phyloP scores from a whole-genome alignment of 106 monocot genomes.

The Gastrodia elata region DNA sequence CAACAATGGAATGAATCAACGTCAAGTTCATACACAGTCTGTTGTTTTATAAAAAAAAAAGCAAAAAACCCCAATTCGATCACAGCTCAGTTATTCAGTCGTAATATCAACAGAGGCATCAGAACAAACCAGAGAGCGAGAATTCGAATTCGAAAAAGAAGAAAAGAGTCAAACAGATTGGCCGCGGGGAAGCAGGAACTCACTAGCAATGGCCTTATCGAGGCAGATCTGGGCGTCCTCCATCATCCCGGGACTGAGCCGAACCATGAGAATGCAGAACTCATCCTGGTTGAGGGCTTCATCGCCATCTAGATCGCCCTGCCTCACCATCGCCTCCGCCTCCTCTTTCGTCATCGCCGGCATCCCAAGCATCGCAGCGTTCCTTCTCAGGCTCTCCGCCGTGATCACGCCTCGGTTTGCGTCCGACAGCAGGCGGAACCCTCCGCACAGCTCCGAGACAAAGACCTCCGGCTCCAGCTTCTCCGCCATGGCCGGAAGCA shows the following conservation, averaged over 20 bases:
- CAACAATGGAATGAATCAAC: too few species aligned
- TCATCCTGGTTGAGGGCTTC: slow-evolving; percentile 59
- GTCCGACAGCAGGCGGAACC: slow-evolving; percentile 66
- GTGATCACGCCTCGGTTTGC: slow-evolving; percentile 44
- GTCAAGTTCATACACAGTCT: too few species aligned
- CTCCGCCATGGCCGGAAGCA: slow-evolving; percentile 56
- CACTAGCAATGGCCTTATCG: slow-evolving; percentile 36
- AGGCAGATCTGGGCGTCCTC: slow-evolving; percentile 49
- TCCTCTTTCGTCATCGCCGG: slow-evolving; percentile 51
- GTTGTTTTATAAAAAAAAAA: too few species aligned
- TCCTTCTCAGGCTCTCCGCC: slow-evolving; percentile 47
- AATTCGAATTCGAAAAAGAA: background rate
- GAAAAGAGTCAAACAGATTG: background rate
- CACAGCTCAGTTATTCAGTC: background rate
- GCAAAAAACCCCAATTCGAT: too few species aligned
- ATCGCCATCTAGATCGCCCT: slow-evolving; percentile 78
- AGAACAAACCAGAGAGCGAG: background rate
- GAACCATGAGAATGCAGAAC: slow-evolving; percentile 83
- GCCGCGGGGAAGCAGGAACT: slow-evolving; percentile 9
- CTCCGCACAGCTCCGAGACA: slow-evolving; percentile 42
- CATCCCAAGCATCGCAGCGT: slow-evolving; percentile 48
- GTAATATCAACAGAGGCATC: background rate
- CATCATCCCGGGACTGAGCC: slow-evolving; percentile 75
- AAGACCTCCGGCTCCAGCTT: slow-evolving; percentile 40
- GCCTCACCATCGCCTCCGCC: slow-evolving; percentile 63